A percentile compares a stretch with the other conserved stretches of the same genome.
phyloP scores from a whole-genome alignment of 2,329 filamentous ascomycete species.

The Hypoxylon sp. region DNA sequence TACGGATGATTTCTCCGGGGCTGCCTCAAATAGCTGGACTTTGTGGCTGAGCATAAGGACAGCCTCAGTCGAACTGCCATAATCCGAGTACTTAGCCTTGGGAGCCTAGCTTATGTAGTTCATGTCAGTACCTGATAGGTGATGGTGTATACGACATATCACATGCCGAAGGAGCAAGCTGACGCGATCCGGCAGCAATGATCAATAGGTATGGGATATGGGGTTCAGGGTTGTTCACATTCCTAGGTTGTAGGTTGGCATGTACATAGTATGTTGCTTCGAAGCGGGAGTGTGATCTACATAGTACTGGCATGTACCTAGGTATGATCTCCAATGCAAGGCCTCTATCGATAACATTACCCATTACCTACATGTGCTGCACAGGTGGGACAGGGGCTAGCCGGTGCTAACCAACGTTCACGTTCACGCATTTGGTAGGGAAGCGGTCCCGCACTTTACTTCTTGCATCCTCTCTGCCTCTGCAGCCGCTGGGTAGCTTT shows the following conservation, averaged over 20 bases:
- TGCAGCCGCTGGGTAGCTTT: constrained; percentile 26
- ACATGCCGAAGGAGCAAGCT: not conserved
- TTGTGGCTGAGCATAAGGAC: constrained; percentile 30
- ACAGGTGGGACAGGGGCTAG: no score
- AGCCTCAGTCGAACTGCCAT: not conserved
- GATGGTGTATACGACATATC: not conserved
- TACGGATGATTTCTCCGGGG: constrained; percentile 14
- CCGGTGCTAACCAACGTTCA: constrained; percentile 19
- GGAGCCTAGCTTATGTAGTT: not conserved
- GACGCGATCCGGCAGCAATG: not conserved
- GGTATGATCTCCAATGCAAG: not conserved
- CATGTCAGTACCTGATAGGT: not conserved
- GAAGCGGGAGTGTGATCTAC: no score
- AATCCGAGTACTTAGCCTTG: not conserved
- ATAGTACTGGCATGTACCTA: no score
- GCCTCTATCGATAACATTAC: not conserved
- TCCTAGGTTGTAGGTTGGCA: no score
- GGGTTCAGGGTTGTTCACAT: not conserved
- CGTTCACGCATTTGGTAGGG: constrained; percentile 16
- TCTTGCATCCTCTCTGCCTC: not conserved
- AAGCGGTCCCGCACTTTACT: not conserved
- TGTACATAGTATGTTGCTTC: no score
- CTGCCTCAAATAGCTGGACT: constrained; percentile 25
- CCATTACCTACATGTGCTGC: not conserved
- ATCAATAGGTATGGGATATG: no score